A percentile compares a stretch with the other conserved stretches of the same genome.
Evolutionary conservation across 768 basidiomycete species (phyloP).

Genomic region (Leccinum rimulosum): DNA sequence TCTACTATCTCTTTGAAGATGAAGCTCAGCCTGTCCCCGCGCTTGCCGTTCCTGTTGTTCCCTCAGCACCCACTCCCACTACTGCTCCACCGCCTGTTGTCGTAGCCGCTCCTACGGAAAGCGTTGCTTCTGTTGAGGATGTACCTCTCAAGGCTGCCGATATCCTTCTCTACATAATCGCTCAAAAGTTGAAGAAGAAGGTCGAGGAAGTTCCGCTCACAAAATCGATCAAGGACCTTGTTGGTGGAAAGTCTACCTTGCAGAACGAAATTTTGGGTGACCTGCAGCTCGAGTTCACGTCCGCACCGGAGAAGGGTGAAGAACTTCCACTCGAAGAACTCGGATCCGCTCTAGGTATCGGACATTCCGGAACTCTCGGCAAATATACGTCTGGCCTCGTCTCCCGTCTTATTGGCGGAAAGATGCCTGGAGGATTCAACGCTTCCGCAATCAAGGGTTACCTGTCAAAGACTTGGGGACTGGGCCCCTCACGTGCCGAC

Average conservation of each 20-base stretch:
- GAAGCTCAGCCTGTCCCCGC: conserved; percentile 42
- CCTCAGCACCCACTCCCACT: conserved; percentile 40
- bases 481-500: conserved; percentile 89
- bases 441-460: conserved; percentile 85
- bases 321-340: conserved; percentile 96
- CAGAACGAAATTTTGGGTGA: conserved; percentile 99
- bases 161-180: conserved; percentile 82
- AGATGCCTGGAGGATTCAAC: conserved; percentile 99
- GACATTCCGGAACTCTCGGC: conserved; percentile 83
- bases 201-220: conserved; percentile 83
- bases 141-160: conserved; percentile 90
- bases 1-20: conserved; percentile 97
- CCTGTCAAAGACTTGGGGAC: conserved; percentile 90
- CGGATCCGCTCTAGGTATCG: conserved; percentile 76
- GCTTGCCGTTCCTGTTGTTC: conserved; percentile 36
- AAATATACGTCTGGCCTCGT: conserved; percentile 91
- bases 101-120: conserved; percentile 51
- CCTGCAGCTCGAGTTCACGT: conserved; percentile 90
- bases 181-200: conserved; percentile 97
- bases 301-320: conserved; percentile 97
- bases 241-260: conserved; percentile 96
- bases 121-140: conserved; percentile 80
- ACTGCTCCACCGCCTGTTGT: conserved; percentile 42
- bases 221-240: conserved; percentile 98
- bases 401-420: conserved; percentile 87